Evolutionary conservation across 192 early-diverging fungal species (phyloP).

Genomic region (Coemansia asiatica): DNA sequence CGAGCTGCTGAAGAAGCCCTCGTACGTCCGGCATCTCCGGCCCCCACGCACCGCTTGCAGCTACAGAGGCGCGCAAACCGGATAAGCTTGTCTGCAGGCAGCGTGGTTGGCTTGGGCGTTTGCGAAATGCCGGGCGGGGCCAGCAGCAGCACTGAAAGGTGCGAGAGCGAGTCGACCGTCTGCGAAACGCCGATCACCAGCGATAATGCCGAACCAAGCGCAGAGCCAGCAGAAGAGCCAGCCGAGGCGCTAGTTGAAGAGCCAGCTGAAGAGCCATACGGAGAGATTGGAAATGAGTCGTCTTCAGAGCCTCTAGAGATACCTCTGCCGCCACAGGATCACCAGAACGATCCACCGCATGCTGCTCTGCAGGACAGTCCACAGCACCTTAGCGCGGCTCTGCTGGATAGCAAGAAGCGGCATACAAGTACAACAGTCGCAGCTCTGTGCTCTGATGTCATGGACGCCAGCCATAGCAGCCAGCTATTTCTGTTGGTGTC

Average conservation of each 20-base stretch:
- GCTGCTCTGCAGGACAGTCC: not conserved
- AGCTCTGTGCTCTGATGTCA: not conserved
- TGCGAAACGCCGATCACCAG: conserved; percentile 6
- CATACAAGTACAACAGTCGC: not conserved
- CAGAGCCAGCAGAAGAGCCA: not conserved
- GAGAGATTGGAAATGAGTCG: no score
- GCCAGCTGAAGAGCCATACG: no score
- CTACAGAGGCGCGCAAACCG: not conserved
- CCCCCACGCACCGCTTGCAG: not conserved
- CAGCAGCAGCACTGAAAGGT: not conserved
- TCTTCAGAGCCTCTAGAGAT: no score
- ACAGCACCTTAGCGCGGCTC: no score
- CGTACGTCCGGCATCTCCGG: not conserved
- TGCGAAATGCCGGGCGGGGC: not conserved
- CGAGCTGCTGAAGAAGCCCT: not conserved
- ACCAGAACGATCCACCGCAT: not conserved
- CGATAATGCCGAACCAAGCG: not conserved
- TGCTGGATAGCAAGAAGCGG: not conserved
- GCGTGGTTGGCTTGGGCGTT: not conserved
- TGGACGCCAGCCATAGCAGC: conserved; percentile 15
- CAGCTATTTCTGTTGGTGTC: conserved; percentile 19
- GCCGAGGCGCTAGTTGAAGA: no score
- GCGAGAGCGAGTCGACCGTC: conserved; percentile 23
- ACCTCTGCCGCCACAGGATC: not conserved
- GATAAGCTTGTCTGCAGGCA: not conserved